A percentile compares a stretch with the other conserved stretches of the same genome.
These are phyloP conservation scores for Quercus phellos DNA, from an alignment of 331 rosid genomes.

Conservation along the genomic window DNA sequence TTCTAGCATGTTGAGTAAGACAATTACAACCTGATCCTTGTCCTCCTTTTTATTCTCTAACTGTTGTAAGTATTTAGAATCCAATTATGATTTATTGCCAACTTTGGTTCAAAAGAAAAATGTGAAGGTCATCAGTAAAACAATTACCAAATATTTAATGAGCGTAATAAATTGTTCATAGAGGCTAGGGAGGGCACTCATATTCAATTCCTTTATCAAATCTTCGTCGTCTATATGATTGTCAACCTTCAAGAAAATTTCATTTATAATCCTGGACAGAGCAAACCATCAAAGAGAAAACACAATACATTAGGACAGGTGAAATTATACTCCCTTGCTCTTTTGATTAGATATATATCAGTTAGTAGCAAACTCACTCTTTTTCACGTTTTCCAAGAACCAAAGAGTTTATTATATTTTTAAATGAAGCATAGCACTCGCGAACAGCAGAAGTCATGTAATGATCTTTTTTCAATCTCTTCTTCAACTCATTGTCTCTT, in stretches of 20 bases:
- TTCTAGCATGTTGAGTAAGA: constrained; percentile 92
- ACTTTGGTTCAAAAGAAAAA: constrained; percentile 17
- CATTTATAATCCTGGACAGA: constrained; percentile 59
- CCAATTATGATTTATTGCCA: constrained; percentile 5
- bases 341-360: constrained; percentile 13
- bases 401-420: constrained; percentile 55
- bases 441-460: constrained; percentile 77
- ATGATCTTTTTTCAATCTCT: constrained; percentile 58
- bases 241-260: constrained; percentile 62
- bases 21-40: constrained; percentile 79
- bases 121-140: constrained; percentile 1
- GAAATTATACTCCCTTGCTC: not conserved
- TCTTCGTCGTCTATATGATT: constrained; percentile 24
- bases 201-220: constrained; percentile 41
- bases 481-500: constrained; percentile 67
- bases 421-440: constrained; percentile 81
- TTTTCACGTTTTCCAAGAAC: constrained; percentile 73
- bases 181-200: constrained; percentile 76
- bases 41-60: constrained; percentile 48
- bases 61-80: constrained; percentile 34
- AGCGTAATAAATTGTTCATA: constrained; percentile 56
- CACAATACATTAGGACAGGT: not conserved
- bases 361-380: constrained; percentile 36
- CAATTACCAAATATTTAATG: constrained; percentile 64
- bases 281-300: constrained; percentile 23